Conservation (phyloP, 2,329 filamentous ascomycete genomes). For the Colletotrichum sidae region DNA sequence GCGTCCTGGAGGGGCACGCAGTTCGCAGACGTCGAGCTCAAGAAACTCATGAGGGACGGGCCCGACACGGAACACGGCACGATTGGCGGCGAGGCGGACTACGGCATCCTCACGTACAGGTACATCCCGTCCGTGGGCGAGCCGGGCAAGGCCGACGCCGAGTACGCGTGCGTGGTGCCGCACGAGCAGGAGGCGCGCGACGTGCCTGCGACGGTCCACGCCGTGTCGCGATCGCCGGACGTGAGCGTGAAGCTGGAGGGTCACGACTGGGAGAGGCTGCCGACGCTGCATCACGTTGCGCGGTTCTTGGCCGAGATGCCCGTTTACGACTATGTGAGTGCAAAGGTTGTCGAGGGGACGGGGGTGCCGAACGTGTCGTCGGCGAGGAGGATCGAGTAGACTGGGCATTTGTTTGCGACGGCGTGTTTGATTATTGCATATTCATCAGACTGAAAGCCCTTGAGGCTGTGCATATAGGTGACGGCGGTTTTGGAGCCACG, state of each 20-base stretch:
- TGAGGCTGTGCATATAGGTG: constrained; percentile 10
- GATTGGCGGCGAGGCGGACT: constrained; percentile 46
- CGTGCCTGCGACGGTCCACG: constrained; percentile 42
- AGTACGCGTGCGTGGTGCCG: constrained; percentile 59
- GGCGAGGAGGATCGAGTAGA: constrained; percentile 30
- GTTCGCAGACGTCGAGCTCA: constrained; percentile 52
- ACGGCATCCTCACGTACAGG: constrained; percentile 65
- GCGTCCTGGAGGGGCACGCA: constrained; percentile 56
- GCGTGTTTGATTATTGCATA: background rate
- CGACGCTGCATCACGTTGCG: constrained; percentile 71
- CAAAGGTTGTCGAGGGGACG: constrained; percentile 65
- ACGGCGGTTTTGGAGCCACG: constrained; percentile 11
- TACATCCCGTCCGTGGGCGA: constrained; percentile 68
- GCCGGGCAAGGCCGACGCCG: constrained; percentile 62
- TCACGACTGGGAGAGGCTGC: constrained; percentile 64
- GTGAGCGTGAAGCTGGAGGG: constrained; percentile 61
- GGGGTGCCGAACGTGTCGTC: constrained; percentile 61
- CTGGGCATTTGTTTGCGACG: background rate
- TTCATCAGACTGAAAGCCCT: background rate
- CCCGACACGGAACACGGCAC: constrained; percentile 41
- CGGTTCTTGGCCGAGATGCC: constrained; percentile 65
- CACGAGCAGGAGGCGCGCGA: constrained; percentile 50
- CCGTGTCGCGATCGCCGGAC: constrained; percentile 48
- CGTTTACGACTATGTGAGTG: constrained; percentile 65
- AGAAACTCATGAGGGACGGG: constrained; percentile 47